These are phyloP conservation scores for Lepiota venenata DNA, from an alignment of 768 basidiomycete genomes.

Conservation along the genomic window DNA sequence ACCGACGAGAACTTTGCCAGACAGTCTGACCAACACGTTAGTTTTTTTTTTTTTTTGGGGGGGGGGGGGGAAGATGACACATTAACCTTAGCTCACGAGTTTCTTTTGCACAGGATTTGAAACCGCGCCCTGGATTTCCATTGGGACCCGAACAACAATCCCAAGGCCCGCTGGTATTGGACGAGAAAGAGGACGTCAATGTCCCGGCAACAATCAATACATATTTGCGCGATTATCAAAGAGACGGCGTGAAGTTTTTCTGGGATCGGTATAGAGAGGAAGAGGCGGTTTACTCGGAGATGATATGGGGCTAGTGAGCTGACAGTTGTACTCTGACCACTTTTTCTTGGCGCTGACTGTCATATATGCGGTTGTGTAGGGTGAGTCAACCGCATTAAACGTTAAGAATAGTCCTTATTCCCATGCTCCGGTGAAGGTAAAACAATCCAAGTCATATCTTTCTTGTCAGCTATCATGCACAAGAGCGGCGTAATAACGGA, in stretches of 20 bases:
- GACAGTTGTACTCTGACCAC: background rate
- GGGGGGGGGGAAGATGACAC: background rate
- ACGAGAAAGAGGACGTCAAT: conserved; percentile 38
- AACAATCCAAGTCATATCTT: conserved; percentile 91
- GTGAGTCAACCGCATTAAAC: conserved; percentile 8
- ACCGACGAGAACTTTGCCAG: conserved; percentile 18
- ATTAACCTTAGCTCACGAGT: background rate
- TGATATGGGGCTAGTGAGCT: conserved; percentile 83
- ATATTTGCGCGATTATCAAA: conserved; percentile 87
- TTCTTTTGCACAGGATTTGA: conserved; percentile 29
- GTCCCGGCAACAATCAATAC: conserved; percentile 76
- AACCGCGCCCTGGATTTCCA: conserved; percentile 54
- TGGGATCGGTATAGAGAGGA: conserved; percentile 65
- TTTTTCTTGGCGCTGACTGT: background rate
- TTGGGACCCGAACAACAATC: conserved; percentile 38
- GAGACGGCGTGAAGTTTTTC: conserved; percentile 82
- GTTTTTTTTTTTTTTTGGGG: background rate
- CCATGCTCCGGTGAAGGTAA: conserved; percentile 51
- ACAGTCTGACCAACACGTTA: conserved; percentile 12
- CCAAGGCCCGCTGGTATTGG: conserved; percentile 49
- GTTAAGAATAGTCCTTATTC: conserved; percentile 10
- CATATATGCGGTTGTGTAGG: conserved; percentile 11
- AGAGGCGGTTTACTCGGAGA: conserved; percentile 87
- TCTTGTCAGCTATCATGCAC: conserved; percentile 89
- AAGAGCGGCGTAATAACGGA: conserved; percentile 70